A percentile compares a stretch with the other conserved stretches of the same genome.
phyloP scores from a whole-genome alignment of 495 filamentous ascomycete genomes.

The Aspergillus conjunctus region DNA sequence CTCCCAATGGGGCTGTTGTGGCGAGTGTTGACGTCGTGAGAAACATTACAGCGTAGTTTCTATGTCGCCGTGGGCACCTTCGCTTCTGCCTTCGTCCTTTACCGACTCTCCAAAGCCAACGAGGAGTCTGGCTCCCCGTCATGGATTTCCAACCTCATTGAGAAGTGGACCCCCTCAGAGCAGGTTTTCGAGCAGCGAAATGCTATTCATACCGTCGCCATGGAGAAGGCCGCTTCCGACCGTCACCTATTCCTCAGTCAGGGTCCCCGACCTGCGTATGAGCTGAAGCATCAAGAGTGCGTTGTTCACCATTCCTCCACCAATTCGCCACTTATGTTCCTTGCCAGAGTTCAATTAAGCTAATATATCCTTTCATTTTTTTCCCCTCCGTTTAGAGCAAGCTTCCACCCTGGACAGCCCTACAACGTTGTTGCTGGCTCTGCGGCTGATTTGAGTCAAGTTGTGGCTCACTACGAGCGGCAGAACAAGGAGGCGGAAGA shows the following conservation, averaged over 20 bases:
- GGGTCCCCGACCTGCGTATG: constrained; percentile 44
- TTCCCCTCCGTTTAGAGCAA: constrained; percentile 41
- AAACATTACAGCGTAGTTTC: constrained; percentile 58
- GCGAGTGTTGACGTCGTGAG: constrained; percentile 21
- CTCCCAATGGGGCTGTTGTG: constrained; percentile 13
- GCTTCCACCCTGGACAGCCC: constrained; percentile 61
- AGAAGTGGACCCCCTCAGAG: constrained; percentile 50
- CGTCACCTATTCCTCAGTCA: constrained; percentile 65
- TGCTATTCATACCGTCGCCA: constrained; percentile 59
- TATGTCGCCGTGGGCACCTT: constrained; percentile 63
- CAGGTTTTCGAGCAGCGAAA: constrained; percentile 62
- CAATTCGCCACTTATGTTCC: too few species aligned
- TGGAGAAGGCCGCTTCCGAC: constrained; percentile 72
- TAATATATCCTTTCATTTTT: constrained; percentile 18
- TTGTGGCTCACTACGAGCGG: constrained; percentile 65
- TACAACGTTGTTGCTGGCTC: constrained; percentile 66
- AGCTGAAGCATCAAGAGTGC: constrained; percentile 71
- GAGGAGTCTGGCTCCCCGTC: constrained; percentile 53
- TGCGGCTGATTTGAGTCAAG: constrained; percentile 58
- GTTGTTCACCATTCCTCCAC: constrained; percentile 31
- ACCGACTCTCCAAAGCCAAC: constrained; percentile 48
- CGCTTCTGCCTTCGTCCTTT: constrained; percentile 59
- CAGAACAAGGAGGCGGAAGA: constrained; percentile 57
- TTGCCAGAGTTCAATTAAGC: not conserved
- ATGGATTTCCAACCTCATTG: constrained; percentile 59